These are phyloP conservation scores for Knoxia roxburghii DNA, from an alignment of 257 asterid genomes.

Conservation along the genomic window DNA sequence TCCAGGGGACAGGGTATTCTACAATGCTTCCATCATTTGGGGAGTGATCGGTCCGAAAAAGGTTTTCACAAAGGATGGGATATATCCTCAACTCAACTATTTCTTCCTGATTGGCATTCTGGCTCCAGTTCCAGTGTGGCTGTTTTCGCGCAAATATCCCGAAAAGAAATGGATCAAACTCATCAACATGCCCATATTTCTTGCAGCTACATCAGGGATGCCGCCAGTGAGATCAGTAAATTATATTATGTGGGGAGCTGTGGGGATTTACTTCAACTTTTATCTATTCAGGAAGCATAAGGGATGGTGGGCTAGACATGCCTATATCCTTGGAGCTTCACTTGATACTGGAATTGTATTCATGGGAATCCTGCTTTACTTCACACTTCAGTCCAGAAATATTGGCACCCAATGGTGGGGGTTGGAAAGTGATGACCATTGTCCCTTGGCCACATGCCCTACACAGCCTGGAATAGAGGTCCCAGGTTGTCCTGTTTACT, in stretches of 20 bases:
- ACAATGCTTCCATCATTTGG: constrained; percentile 78
- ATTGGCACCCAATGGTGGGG: constrained; percentile 76
- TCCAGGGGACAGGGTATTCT: constrained; percentile 68
- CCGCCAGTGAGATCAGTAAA: constrained; percentile 55
- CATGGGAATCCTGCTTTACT: constrained; percentile 56
- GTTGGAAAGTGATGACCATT: constrained; percentile 46
- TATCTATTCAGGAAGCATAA: constrained; percentile 43
- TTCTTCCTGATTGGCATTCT: constrained; percentile 61
- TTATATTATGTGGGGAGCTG: constrained; percentile 49
- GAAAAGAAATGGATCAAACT: constrained; percentile 52
- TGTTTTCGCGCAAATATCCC: constrained; percentile 37
- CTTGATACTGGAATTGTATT: constrained; percentile 68
- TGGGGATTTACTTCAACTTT: constrained; percentile 55
- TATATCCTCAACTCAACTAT: constrained; percentile 51
- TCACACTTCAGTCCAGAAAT: constrained; percentile 34
- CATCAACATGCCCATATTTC: constrained; percentile 45
- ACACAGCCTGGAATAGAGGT: constrained; percentile 47
- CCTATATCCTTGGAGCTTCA: constrained; percentile 58
- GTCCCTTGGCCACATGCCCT: constrained; percentile 60
- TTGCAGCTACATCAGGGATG: constrained; percentile 48
- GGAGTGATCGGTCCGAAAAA: constrained; percentile 67
- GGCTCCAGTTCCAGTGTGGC: constrained; percentile 55
- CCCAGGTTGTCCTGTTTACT: constrained; percentile 49
- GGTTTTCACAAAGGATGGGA: constrained; percentile 59
- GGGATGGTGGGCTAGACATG: constrained; percentile 79